Evolutionary conservation across 2,329 filamentous ascomycete species (phyloP).

Genomic region (Cladosporium oxysporum): DNA sequence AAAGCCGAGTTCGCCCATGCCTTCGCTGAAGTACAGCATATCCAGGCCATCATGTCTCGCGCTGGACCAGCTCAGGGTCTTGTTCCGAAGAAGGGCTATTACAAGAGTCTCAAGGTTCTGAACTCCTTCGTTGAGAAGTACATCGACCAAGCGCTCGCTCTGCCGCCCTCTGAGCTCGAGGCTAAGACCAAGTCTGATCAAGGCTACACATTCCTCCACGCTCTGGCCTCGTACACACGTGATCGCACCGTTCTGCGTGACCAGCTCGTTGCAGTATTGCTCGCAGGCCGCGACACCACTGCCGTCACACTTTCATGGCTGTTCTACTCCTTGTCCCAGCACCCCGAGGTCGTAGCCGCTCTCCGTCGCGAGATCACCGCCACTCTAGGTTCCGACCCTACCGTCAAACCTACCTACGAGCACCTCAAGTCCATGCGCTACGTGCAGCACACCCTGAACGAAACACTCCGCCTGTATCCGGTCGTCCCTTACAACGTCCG

Average conservation of each 20-base stretch:
- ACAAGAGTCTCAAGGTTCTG: conserved; percentile 64
- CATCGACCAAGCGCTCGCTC: conserved; percentile 70
- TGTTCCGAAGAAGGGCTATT: conserved; percentile 67
- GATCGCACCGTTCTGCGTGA: conserved; percentile 70
- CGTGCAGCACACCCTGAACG: conserved; percentile 53
- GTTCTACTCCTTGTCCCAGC: conserved; percentile 76
- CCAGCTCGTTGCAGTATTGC: conserved; percentile 77
- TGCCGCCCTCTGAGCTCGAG: conserved; percentile 71
- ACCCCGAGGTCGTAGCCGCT: conserved; percentile 66
- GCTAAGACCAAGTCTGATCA: conserved; percentile 70
- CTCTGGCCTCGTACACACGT: conserved; percentile 77
- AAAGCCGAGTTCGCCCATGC: conserved; percentile 73
- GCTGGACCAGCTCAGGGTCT: conserved; percentile 64
- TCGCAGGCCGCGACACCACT: conserved; percentile 87
- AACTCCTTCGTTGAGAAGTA: conserved; percentile 76
- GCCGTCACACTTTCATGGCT: conserved; percentile 78
- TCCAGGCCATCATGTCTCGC: conserved; percentile 68
- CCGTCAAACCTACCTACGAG: conserved; percentile 64
- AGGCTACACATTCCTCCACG: conserved; percentile 83
- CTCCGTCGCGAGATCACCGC: conserved; percentile 72
- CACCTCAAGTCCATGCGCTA: conserved; percentile 89
- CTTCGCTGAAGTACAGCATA: conserved; percentile 75
- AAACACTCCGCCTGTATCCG: conserved; percentile 51
- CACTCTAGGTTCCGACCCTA: conserved; percentile 60
- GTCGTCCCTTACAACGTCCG: conserved; percentile 54